Evolutionary conservation across 2,329 filamentous ascomycete species (phyloP), one percentile per base, ranked within the genome.

Genomic region (Ophiocordyceps polyrhachis-furcata): DNA sequence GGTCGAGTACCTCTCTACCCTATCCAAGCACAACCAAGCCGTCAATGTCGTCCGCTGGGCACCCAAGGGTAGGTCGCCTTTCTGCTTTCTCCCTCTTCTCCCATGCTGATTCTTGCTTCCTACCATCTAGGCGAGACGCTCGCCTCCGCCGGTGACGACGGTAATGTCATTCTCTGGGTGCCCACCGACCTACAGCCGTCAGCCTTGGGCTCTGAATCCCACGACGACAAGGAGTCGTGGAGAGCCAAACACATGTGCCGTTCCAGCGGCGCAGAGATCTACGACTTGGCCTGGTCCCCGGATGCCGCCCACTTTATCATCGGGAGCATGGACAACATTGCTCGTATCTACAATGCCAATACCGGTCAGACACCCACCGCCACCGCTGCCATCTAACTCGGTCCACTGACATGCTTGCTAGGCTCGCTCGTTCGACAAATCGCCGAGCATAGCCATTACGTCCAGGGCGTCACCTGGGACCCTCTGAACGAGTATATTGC

Each of bases 281-380:
- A 98, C 64, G 91, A 98, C 62, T 68, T 98, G 46, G 91, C 91
- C 43, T 98, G 91, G 93, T 96, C 91, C 43, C 93, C 93, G n/a
- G 91, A 98, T 62, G 87, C 84, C 37, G 70, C 80, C 37, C 91
- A 93, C 66, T 94, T 98, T 67, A 95, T 98, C 55, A 95, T 93
- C 21, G 91, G 91, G 37, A 96, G 91, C 65, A 96, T 98, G 88
- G 91, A 98, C 66, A 98, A 98, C 60, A 81, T 96, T 59, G 88
- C 91, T 47, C 77, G 89, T 48, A 96, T 98, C 54, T 96, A 95
- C 69, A 95, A 93, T 62, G 84, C 88, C 46, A 81, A 83, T 51
- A 91, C 83, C 55, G 89, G 85, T 88, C 68, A 50, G 72, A 53
- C 49, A 44, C 38, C 42, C 32, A 17, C 32, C 32, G 32, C 32